Base-by-base conservation (phyloP, 2,329 filamentous ascomycete species). In the Xylariaceae sp. region DNA sequence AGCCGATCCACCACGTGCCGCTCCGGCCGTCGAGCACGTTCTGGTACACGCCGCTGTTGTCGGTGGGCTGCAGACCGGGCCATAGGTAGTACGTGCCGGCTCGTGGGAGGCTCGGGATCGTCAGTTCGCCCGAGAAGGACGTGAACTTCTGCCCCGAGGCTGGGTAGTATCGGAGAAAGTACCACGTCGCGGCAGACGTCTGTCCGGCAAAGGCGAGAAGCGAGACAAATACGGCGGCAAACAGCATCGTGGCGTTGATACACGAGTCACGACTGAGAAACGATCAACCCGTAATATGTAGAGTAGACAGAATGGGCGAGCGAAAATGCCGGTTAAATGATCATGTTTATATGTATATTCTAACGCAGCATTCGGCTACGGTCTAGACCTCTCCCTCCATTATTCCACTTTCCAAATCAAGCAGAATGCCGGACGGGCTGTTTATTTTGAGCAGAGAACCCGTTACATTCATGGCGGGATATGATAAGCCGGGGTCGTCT, bases 1-100 rank as follows among this genome's bases (percentile, higher is more conserved):
- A 69, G 7, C 73, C 74, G 47, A 77, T 74, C 69, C 71, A 75
- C 74, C 75, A 77, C 0, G 70, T 73, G 1, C 75, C 74, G 7
- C 67, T 72, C 1, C 72, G 61, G 7, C 74, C 74, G 59, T 77
- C 75, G 4, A 77, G 67, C 4, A 76, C 75, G 20, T 74, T 73
- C 58, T 76, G 74, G 55, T 77, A 77, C 3, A 77, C 73, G n/a
- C 74, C 74, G 18, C 66, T 71, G 49, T 68, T 68, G 53, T 75
- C 74, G 1, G 71, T 72, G 4, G 74, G 72, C 58, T 77, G 73
- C 16, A 77, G 70, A 1, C 75, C 75, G 1, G 74, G 74, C 74
- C 74, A 76, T 9, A 77, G 71, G 57, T 77, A 77, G 57, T 76
- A 77, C 7, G 65, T 69, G 0, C 67, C 75, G 7, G 71, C 71